A percentile compares a stretch with the other conserved stretches of the same genome.
Conservation (phyloP, 768 basidiomycete genomes). For the Pleurotus salmoneostramineus region DNA sequence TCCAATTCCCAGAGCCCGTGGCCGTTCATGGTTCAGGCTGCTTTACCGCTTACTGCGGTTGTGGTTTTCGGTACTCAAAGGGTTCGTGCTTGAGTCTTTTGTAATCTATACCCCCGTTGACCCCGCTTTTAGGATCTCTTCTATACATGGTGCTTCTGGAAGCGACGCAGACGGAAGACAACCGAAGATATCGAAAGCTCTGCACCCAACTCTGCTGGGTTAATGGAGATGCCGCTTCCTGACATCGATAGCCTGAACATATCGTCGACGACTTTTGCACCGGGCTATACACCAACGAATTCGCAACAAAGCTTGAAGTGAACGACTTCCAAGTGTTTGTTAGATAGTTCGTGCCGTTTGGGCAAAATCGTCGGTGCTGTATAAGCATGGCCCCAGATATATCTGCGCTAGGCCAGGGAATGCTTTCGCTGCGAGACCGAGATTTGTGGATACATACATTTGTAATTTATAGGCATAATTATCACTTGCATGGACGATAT, state of each 20-base stretch:
- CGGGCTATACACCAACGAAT: conserved; percentile 3
- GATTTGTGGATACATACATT: neutral
- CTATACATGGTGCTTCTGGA: conserved; percentile 29
- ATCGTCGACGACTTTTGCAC: neutral
- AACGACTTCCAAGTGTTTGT: neutral
- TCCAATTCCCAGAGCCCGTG: conserved; percentile 22
- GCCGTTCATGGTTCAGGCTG: conserved; percentile 47
- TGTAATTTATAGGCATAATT: neutral
- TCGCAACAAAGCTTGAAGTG: conserved; percentile 16
- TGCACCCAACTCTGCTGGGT: neutral
- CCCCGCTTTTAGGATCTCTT: conserved; percentile 31
- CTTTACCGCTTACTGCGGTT: conserved; percentile 43
- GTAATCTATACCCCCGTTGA: neutral
- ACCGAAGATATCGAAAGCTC: neutral
- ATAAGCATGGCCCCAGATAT: conserved; percentile 6
- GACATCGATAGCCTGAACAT: conserved; percentile 1
- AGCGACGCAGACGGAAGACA: neutral
- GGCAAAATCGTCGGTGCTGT: neutral
- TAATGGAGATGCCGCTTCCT: neutral
- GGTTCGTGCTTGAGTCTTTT: conserved; percentile 24
- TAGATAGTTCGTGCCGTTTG: neutral
- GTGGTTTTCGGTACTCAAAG: conserved; percentile 47
- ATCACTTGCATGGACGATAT: too few species aligned
- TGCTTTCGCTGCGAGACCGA: neutral
- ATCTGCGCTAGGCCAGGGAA: conserved; percentile 5